Evolutionary conservation across 495 filamentous ascomycete genomes (phyloP).

Genomic region (Trichoderma reesei): DNA sequence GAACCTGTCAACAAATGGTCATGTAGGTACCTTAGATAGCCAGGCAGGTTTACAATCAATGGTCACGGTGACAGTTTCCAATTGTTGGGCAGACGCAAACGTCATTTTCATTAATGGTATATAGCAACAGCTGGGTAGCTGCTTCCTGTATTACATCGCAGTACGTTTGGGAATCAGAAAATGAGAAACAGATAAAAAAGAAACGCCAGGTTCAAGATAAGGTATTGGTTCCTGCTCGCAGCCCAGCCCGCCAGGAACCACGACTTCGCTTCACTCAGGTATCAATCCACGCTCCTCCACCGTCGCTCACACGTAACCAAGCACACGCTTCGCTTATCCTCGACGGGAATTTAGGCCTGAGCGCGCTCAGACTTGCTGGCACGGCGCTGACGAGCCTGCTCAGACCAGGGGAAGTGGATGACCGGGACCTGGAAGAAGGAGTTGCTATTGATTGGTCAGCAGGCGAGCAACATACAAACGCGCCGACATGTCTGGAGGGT

Average conservation of each 20-base stretch:
- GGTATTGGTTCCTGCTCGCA: neutral
- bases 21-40: no score
- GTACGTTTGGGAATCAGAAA: neutral
- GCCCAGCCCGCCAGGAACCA: conserved; percentile 4
- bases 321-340: neutral
- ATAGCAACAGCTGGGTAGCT: neutral
- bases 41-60: neutral
- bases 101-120: conserved; percentile 2
- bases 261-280: conserved; percentile 5
- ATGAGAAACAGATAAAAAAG: neutral
- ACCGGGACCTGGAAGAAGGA: conserved; percentile 96
- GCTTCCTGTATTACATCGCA: neutral
- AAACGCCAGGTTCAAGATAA: neutral
- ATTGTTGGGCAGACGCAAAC: neutral
- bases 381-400: conserved; percentile 61
- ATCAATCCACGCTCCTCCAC: neutral
- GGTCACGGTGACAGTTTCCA: neutral
- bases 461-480: conserved; percentile 10
- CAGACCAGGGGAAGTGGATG: conserved; percentile 94
- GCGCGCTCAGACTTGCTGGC: conserved; percentile 26
- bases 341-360: conserved; percentile 17
- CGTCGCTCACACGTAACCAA: neutral
- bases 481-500: neutral
- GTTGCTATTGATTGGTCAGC: conserved; percentile 34
- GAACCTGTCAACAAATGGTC: no score